Evolutionary conservation across 1,139 yeast genomes (phyloP).

Genomic region (Kluyveromyces marxianus): DNA sequence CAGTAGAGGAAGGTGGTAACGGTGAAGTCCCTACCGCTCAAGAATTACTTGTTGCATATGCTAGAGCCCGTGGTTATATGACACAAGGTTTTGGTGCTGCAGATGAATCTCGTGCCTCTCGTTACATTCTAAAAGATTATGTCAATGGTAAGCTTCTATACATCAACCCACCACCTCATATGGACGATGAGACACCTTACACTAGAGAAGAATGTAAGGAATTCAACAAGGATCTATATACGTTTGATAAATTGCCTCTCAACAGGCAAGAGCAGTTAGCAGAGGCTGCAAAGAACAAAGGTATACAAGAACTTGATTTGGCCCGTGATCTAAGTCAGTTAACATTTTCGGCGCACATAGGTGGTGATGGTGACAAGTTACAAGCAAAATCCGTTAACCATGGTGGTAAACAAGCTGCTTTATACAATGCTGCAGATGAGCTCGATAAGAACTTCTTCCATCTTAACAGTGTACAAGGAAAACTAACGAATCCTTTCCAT

Average conservation of each 20-base stretch:
- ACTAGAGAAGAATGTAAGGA: constrained; percentile 46
- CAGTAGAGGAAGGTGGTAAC: constrained; percentile 79
- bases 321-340: constrained; percentile 62
- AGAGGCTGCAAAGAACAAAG: constrained; percentile 50
- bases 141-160: constrained; percentile 84
- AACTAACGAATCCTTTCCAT: constrained; percentile 67
- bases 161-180: constrained; percentile 80
- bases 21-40: constrained; percentile 77
- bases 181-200: constrained; percentile 39
- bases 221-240: constrained; percentile 70
- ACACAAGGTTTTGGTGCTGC: constrained; percentile 97
- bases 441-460: constrained; percentile 79
- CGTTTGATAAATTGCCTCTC: constrained; percentile 57
- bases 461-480: constrained; percentile 57
- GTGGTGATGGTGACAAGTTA: constrained; percentile 35
- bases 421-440: constrained; percentile 69
- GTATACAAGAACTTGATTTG: constrained; percentile 53
- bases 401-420: constrained; percentile 78
- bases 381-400: constrained; percentile 42
- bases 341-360: constrained; percentile 74
- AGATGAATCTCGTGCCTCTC: constrained; percentile 91
- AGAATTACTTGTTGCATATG: constrained; percentile 85
- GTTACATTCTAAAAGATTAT: constrained; percentile 88
- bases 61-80: constrained; percentile 95
- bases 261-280: constrained; percentile 65